These are phyloP conservation scores for Patellaria atrata DNA, from an alignment of 495 filamentous ascomycete genomes.

Conservation along the genomic window DNA sequence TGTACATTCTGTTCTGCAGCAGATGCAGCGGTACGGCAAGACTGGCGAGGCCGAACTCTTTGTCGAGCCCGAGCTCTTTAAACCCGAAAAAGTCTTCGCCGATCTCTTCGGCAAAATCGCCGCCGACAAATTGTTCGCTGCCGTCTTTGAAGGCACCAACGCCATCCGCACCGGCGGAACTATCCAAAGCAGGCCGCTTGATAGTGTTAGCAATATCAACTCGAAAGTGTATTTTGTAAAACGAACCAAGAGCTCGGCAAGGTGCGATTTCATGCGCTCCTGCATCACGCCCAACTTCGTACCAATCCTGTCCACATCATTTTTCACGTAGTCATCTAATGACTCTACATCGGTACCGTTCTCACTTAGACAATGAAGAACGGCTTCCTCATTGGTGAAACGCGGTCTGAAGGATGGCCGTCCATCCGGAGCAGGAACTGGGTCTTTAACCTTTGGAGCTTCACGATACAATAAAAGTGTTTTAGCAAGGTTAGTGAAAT, in stretches of 20 bases:
- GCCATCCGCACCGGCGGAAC: constrained; percentile 62
- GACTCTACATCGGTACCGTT: constrained; percentile 69
- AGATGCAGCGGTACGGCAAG: constrained; percentile 89
- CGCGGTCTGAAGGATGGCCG: constrained; percentile 41
- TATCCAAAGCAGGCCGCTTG: constrained; percentile 64
- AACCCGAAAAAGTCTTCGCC: constrained; percentile 99
- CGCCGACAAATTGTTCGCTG: constrained; percentile 91
- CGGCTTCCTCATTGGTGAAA: constrained; percentile 67
- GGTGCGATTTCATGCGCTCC: constrained; percentile 79
- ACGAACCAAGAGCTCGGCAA: constrained; percentile 60
- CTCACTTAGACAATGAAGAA: constrained; percentile 71
- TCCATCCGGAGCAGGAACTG: constrained; percentile 28
- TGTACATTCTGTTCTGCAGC: constrained; percentile 78
- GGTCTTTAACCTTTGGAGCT: constrained; percentile 48
- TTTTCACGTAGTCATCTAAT: constrained; percentile 78
- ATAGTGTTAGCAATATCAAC: constrained; percentile 1
- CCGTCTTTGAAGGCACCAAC: constrained; percentile 86
- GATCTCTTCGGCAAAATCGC: constrained; percentile 93
- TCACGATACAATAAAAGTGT: constrained; percentile 73
- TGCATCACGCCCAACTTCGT: constrained; percentile 74
- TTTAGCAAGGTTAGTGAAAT: constrained; percentile 66
- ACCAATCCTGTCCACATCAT: constrained; percentile 82
- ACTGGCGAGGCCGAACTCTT: constrained; percentile 70
- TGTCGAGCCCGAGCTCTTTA: constrained; percentile 83
- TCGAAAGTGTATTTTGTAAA: neutral